A percentile compares a stretch with the other conserved stretches of the same genome.
Conservation (phyloP, 352 stramenopile genomes). For the Plasmopara halstedii region DNA sequence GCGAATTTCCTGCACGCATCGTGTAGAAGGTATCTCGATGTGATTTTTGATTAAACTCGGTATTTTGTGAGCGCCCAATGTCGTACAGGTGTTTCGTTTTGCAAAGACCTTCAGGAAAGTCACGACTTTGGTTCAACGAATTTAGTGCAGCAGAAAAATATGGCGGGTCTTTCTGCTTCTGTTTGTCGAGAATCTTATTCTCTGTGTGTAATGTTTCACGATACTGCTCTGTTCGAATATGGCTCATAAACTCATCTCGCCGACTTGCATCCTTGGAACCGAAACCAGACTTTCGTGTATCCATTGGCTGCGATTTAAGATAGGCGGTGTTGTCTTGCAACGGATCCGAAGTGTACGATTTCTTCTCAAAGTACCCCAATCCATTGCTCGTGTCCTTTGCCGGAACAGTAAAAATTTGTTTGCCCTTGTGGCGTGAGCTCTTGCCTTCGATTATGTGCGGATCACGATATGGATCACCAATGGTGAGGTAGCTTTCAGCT, state of each 20-base stretch:
- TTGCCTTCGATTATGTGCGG: slow-evolving; percentile 69
- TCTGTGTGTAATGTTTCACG: slow-evolving; percentile 78
- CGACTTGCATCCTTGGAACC: slow-evolving; percentile 86
- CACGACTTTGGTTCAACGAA: slow-evolving; percentile 33
- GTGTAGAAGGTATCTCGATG: slow-evolving; percentile 82
- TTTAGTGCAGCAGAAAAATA: slow-evolving; percentile 36
- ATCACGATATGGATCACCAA: slow-evolving; percentile 69
- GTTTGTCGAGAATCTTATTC: slow-evolving; percentile 74
- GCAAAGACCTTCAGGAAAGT: slow-evolving; percentile 61
- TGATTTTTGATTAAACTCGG: slow-evolving; percentile 79
- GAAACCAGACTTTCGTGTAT: slow-evolving; percentile 85
- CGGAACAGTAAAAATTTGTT: slow-evolving; percentile 63
- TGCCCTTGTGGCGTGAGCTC: slow-evolving; percentile 62
- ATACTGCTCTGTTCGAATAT: slow-evolving; percentile 86
- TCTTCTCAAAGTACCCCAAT: slow-evolving; percentile 80
- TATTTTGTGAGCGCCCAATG: slow-evolving; percentile 68
- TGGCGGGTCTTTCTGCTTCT: slow-evolving; percentile 36
- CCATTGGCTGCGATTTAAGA: slow-evolving; percentile 79
- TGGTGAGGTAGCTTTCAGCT: slow-evolving; percentile 67
- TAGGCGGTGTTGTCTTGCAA: slow-evolving; percentile 86
- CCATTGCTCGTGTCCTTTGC: slow-evolving; percentile 77
- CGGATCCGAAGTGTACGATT: slow-evolving; percentile 78
- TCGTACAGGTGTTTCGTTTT: slow-evolving; percentile 79
- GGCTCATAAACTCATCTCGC: slow-evolving; percentile 87
- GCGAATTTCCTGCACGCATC: slow-evolving; percentile 65